A percentile compares a stretch with the other conserved stretches of the same genome.
These are phyloP conservation scores for Trametes gibbosa DNA, from an alignment of 768 basidiomycete genomes.

Conservation along the genomic window DNA sequence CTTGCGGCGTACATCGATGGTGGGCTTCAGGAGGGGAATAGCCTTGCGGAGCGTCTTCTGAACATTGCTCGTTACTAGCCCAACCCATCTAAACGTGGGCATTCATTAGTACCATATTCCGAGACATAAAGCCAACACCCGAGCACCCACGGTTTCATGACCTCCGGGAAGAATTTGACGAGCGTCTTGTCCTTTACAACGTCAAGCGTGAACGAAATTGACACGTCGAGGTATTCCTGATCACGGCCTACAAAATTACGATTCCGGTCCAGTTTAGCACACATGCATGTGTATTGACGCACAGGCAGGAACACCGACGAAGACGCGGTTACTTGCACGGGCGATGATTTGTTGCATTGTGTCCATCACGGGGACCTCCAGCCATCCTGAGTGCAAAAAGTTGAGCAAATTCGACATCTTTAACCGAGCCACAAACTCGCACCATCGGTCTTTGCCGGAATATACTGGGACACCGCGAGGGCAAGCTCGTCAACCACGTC, in stretches of 20 bases:
- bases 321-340: conserved; percentile 32
- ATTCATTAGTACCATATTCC: no score
- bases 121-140: no score
- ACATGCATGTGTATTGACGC: neutral
- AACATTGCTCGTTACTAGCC: conserved; percentile 15
- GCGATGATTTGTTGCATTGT: conserved; percentile 28
- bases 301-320: conserved; percentile 36
- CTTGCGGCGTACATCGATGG: conserved; percentile 23
- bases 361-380: conserved; percentile 17
- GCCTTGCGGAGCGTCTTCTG: conserved; percentile 9
- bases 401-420: neutral
- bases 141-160: conserved; percentile 33
- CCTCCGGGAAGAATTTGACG: conserved; percentile 33
- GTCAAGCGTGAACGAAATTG: conserved; percentile 32
- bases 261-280: neutral
- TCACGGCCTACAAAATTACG: conserved; percentile 28
- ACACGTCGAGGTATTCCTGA: conserved; percentile 29
- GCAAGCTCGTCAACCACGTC: conserved; percentile 26
- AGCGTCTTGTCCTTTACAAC: conserved; percentile 28
- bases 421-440: neutral
- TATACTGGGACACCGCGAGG: conserved; percentile 29
- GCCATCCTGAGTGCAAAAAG: conserved; percentile 26
- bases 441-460: conserved; percentile 22
- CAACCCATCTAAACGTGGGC: conserved; percentile 9
- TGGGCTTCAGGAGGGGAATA: conserved; percentile 15